Evolutionary conservation across 2,329 filamentous ascomycete genomes (phyloP).

Genomic region (Xylaria sp.): DNA sequence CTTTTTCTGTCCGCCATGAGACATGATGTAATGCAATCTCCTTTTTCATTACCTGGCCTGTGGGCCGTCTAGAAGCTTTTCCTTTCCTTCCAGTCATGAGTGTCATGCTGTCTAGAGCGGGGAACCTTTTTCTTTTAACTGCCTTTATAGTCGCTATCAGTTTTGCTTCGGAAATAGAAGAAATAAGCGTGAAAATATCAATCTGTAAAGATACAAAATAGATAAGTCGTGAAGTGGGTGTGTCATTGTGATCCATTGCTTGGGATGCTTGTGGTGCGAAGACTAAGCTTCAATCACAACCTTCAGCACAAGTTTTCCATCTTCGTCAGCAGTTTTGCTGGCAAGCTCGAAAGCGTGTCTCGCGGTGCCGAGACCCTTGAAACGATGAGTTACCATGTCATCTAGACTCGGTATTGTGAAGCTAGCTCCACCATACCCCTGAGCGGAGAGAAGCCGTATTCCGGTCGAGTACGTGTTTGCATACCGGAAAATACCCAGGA

Average conservation of each 20-base stretch:
- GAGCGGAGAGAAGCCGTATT: slow-evolving; percentile 61
- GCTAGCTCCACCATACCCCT: slow-evolving; percentile 42
- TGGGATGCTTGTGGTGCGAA: background rate
- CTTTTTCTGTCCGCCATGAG: slow-evolving; percentile 10
- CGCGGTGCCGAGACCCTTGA: slow-evolving; percentile 64
- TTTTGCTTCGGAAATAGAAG: background rate
- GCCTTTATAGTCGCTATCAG: slow-evolving; percentile 6
- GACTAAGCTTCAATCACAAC: slow-evolving; percentile 63
- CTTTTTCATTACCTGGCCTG: slow-evolving; percentile 23
- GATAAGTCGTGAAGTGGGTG: background rate
- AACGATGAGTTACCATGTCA: slow-evolving; percentile 74
- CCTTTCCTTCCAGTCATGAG: slow-evolving; percentile 12
- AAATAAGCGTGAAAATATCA: background rate
- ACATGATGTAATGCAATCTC: slow-evolving; percentile 1
- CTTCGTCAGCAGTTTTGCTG: slow-evolving; percentile 66
- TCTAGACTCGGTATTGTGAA: slow-evolving; percentile 64
- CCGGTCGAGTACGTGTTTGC: slow-evolving; percentile 74
- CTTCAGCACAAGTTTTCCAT: slow-evolving; percentile 72
- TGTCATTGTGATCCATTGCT: background rate
- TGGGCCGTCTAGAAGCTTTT: slow-evolving; percentile 16
- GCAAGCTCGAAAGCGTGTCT: slow-evolving; percentile 71
- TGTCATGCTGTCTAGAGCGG: slow-evolving; percentile 8
- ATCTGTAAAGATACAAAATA: background rate
- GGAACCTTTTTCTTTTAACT: slow-evolving; percentile 2
- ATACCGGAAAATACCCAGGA: slow-evolving; percentile 76